Base-by-base conservation (phyloP, 768 basidiomycete species). In the Podaxis sp. region DNA sequence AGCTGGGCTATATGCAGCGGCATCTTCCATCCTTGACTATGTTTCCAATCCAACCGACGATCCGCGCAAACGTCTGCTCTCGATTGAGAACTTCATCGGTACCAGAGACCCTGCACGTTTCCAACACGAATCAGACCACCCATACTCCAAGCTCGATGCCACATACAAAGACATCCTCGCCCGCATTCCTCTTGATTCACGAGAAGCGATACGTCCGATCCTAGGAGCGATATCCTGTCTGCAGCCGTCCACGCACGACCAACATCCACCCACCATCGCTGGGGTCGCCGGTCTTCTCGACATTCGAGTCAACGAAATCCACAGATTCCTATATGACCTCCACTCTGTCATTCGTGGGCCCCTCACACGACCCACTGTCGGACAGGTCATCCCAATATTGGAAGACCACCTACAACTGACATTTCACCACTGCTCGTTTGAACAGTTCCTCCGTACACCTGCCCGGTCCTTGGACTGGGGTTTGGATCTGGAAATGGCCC, bases 401-500 rank as follows among this genome's bases (percentile, higher is more conserved):
- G 17, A 30, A 48, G 17, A 15, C 8, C 8, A 17, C 44, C n/a
- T 7, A n/a, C 2, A 22, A 20, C 17, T 58, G 44, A 37, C 13
- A 13, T 58, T 58, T 12, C 2, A 48, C 26, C 57, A 58, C 26
- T 46, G 8, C 13, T 48, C 57, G 2, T 58, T 58, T 17, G 57
- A 58, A 28, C 57, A 58, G 20, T 58, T 58, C 20, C 57, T 58
- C 7, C 57, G 57, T 36, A 58, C 57, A 17, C 46, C 57, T 20
- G 6, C 57, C 3, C 57, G 57, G 6, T 58, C 57, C 7, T 12
- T 58, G n/a, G 57, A 49, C 4, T 58, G 57, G 57, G 17, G 44
- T 11, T 36, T 58, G 57, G 30, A 58, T n/a, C 30, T 49, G 7
- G 57, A 58, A 22, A n/a, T 46, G 7, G 28, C 36, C 0, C 57